Percentiles rank a stretch among this genome's conserved stretches.
Evolutionary conservation across 768 basidiomycete species (phyloP).

Genomic region (Termitomyces sp.): DNA sequence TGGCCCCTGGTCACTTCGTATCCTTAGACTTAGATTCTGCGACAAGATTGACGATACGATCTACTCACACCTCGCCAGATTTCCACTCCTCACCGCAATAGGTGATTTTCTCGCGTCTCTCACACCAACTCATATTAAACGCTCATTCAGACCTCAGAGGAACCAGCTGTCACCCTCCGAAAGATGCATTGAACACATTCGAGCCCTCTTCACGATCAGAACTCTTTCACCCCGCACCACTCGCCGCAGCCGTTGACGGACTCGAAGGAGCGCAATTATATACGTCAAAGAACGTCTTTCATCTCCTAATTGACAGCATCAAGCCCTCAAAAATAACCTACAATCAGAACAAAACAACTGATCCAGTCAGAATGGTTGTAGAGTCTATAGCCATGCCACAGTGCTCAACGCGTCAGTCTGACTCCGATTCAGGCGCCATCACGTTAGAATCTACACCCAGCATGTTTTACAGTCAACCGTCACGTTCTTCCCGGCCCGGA

Average conservation of each 20-base stretch:
- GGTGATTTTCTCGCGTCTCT: constrained; percentile 37
- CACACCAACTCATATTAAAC: constrained; percentile 7
- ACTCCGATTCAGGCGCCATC: not conserved
- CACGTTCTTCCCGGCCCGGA: not conserved
- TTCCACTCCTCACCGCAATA: constrained; percentile 58
- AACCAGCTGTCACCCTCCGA: constrained; percentile 34
- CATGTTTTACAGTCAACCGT: constrained; percentile 14
- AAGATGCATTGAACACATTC: constrained; percentile 9
- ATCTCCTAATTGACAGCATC: constrained; percentile 21
- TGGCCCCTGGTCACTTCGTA: constrained; percentile 59
- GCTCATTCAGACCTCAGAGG: constrained; percentile 42
- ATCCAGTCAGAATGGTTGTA: not conserved
- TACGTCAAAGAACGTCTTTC: constrained; percentile 19
- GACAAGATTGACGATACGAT: constrained; percentile 41
- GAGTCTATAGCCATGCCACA: not conserved
- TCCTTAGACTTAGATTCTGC: constrained; percentile 57
- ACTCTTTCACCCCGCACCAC: constrained; percentile 42
- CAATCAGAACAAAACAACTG: not conserved
- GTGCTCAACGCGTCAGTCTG: not conserved
- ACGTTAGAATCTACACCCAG: constrained; percentile 6
- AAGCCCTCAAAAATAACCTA: constrained; percentile 8
- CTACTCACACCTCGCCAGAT: constrained; percentile 36
- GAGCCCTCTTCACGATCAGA: constrained; percentile 23
- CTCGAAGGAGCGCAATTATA: constrained; percentile 9
- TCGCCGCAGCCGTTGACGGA: constrained; percentile 30